Conservation (phyloP, 2,329 filamentous ascomycete species). For the Pseudogymnoascus sp. region DNA sequence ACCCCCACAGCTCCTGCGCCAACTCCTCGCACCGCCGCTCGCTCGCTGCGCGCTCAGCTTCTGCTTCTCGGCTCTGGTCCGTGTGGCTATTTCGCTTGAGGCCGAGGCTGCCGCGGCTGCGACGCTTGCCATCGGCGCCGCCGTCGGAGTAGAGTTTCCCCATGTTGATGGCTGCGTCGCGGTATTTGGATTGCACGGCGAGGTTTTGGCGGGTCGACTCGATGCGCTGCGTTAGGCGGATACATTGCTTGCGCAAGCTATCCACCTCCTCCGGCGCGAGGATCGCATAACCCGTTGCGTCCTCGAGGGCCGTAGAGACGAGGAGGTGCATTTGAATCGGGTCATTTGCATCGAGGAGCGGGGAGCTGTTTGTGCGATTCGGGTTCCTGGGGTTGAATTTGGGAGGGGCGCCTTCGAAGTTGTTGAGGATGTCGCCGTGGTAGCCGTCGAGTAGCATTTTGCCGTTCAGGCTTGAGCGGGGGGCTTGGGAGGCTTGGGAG, state of each 20-base stretch:
- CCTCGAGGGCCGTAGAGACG: constrained; percentile 84
- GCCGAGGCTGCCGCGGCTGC: constrained; percentile 40
- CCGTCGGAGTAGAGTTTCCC: constrained; percentile 62
- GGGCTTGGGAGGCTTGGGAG: background rate
- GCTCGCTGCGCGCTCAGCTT: constrained; percentile 64
- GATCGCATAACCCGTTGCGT: constrained; percentile 78
- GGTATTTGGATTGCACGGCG: constrained; percentile 83
- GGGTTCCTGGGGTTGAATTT: constrained; percentile 51
- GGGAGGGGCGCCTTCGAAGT: constrained; percentile 44
- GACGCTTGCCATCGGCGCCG: constrained; percentile 42
- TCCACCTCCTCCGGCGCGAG: constrained; percentile 89
- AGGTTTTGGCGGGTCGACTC: constrained; percentile 76
- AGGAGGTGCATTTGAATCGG: constrained; percentile 81
- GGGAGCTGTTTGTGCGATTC: constrained; percentile 45
- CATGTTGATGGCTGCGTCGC: constrained; percentile 84
- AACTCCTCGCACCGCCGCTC: constrained; percentile 80
- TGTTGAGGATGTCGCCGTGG: constrained; percentile 43
- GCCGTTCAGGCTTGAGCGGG: constrained; percentile 24
- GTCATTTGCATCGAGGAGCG: constrained; percentile 55
- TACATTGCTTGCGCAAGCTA: constrained; percentile 77
- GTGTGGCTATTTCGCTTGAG: constrained; percentile 32
- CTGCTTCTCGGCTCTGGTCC: constrained; percentile 44
- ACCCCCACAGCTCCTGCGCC: constrained; percentile 65
- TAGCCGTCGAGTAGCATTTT: constrained; percentile 52
- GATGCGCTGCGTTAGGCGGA: constrained; percentile 63